A percentile compares a stretch with the other conserved stretches of the same genome.
phyloP scores from a whole-genome alignment of 331 rosid species.

The Pyracantha coccinea region DNA sequence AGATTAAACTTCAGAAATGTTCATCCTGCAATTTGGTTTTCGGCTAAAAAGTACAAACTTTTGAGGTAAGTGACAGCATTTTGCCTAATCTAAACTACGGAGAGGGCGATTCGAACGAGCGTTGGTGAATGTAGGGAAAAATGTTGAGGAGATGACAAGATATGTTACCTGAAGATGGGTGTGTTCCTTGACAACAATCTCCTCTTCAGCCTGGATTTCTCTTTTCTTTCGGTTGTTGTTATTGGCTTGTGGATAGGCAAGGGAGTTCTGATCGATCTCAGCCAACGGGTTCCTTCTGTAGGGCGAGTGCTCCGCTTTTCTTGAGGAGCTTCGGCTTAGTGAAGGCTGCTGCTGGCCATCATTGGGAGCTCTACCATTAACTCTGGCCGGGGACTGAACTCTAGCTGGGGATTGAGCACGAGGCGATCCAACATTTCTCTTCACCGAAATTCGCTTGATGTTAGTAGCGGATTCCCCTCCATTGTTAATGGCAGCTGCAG shows the following conservation, averaged over 20 bases:
- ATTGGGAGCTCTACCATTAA: slow-evolving; percentile 22
- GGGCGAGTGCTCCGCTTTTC: slow-evolving; percentile 80
- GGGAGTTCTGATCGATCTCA: slow-evolving; percentile 58
- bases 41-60: not conserved
- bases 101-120: too few species aligned
- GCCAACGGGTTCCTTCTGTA: slow-evolving; percentile 62
- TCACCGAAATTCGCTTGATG: slow-evolving; percentile 57
- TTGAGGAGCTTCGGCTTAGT: slow-evolving; percentile 76
- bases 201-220: slow-evolving; percentile 36
- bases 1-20: not conserved
- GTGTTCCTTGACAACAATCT: slow-evolving; percentile 12
- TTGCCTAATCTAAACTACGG: too few species aligned
- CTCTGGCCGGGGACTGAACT: slow-evolving; percentile 60
- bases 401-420: slow-evolving; percentile 73
- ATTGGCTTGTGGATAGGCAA: slow-evolving; percentile 32
- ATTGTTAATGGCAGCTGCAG: slow-evolving; percentile 70
- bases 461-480: slow-evolving; percentile 35
- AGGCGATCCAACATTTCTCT: slow-evolving; percentile 71
- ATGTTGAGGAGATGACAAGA: not conserved
- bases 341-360: slow-evolving; percentile 43
- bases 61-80: not conserved
- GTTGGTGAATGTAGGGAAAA: too few species aligned
- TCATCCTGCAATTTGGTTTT: not conserved
- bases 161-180: slow-evolving; percentile 38
- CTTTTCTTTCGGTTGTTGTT: slow-evolving; percentile 37